Evolutionary conservation across 495 filamentous ascomycete genomes (phyloP).

Genomic region (Pyrenopolyporus hunteri): DNA sequence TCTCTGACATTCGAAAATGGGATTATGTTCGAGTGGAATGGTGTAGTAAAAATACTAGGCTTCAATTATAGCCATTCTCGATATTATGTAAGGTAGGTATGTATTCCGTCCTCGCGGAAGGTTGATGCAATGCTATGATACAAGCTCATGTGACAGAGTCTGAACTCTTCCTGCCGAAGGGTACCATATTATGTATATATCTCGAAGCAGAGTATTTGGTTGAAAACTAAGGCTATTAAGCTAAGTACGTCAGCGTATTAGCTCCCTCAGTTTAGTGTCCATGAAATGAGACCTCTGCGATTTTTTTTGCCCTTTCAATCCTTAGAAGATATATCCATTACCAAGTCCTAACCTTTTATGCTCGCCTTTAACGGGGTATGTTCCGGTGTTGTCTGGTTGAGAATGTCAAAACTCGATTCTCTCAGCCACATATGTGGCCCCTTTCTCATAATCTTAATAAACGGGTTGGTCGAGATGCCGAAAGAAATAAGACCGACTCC

Average conservation of each 20-base stretch:
- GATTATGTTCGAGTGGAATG: neutral
- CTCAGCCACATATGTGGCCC: neutral
- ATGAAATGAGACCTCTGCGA: conserved; percentile 1
- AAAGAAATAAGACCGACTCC: conserved; percentile 9
- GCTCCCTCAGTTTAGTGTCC: conserved; percentile 6
- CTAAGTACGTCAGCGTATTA: conserved; percentile 4
- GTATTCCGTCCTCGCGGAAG: conserved; percentile 19
- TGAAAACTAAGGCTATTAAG: neutral
- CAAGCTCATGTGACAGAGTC: conserved; percentile 18
- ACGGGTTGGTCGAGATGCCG: conserved; percentile 4
- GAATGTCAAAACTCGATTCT: conserved; percentile 7
- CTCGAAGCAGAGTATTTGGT: conserved; percentile 7
- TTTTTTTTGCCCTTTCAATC: neutral
- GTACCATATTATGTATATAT: conserved; percentile 8
- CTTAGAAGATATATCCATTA: conserved; percentile 8
- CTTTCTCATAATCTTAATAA: conserved; percentile 21
- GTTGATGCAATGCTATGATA: conserved; percentile 33
- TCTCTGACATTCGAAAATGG: neutral
- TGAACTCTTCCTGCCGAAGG: conserved; percentile 10
- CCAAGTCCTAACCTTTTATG: conserved; percentile 12
- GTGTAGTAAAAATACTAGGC: neutral
- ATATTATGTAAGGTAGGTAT: conserved; percentile 18
- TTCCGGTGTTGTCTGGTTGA: conserved; percentile 6
- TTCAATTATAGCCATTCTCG: conserved; percentile 24
- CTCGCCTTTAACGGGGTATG: conserved; percentile 4